Evolutionary conservation across 2,329 filamentous ascomycete species (phyloP), one percentile per base, ranked within the genome.

Genomic region (Teratosphaeria epicoccoides): DNA sequence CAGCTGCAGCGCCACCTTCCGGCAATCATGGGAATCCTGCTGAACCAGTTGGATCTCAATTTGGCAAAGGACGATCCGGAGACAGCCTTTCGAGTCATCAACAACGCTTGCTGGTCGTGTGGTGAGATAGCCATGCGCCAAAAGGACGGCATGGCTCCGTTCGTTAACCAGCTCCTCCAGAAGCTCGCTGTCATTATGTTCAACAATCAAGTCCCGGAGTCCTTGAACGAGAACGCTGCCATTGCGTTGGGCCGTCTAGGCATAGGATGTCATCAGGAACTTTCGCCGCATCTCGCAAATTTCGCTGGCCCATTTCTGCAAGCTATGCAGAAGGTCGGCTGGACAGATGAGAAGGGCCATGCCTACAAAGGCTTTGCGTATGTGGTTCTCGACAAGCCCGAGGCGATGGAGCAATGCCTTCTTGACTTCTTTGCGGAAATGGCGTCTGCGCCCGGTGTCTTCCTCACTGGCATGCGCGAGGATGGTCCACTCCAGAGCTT

Each of bases 71-170:
- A 90, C 55, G 88, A 94, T 60, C 86, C 89, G 55, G 88, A 95
- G 57, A 85, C 81, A 17, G 84, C 83, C 12, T 96, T 95, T 68
- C 88, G 89, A 54, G 90, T 97, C 25, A 83, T 97, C 54, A 98
- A 97, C 77, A 98, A 98, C 66, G 91, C 93, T 22, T 97, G 91
- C 72, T 98, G 93, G 93, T 94, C 90, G 6, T 84, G 83, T 23
- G 93, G 93, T 43, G 93, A 98, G 73, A 93, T 97, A 55, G 82
- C 89, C 14, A 83, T 95, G 68, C 83, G 88, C 55, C 78, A 87
- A 66, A 81, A 83, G 55, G 73, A 76, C 25, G 81, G 78, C 50
- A 87, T 96, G 81, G 77, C 77, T 1, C 85, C 84, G 1, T 95
- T 85, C 66, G 79, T 89, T 9, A 82, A 87, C 22, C 80, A 85